Base-by-base conservation (phyloP, 805 yeast species). In the Nakazawaea ambrosiae region DNA sequence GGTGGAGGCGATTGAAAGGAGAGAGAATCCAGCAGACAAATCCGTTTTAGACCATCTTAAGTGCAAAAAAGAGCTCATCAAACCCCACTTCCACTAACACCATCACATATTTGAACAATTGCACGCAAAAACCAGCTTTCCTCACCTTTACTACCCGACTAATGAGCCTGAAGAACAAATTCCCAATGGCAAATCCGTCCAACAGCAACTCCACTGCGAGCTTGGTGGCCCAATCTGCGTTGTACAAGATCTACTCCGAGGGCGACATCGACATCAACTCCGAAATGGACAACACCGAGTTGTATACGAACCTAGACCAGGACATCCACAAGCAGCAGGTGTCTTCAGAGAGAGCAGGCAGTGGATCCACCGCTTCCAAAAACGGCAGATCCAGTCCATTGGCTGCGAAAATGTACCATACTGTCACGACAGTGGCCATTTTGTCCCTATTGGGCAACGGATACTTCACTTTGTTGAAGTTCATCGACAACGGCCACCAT, bases 401-500 rank as follows among this genome's bases (percentile, higher is more conserved):
- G 11, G 26, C 26, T 23, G 9, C 16, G n/a, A 27, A n/a, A 27
- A 6, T 15, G 6, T 27, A 8, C 16, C 14, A 27, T 8, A n/a
- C 16, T 9, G n/a, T 27, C 16, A 8, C 9, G 7, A 22, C 7
- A 22, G 24, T 22, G 7, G 24, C 24, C 24, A 36, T 45, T 16
- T 47, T 69, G 20, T 64, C 73, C 8, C 40, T 57, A 4, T 62
- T 70, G 20, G 83, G 85, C 9, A 69, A 66, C 35, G 47, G 70
- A 6, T 77, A 75, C 53, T 70, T 76, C 49, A 72, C 63, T 43
- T 54, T 78, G 27, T 66, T 75, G 9, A 66, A 61, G 37, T 73
- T 73, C 45, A 60, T 77, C 39, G 74, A 73, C 51, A 70, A 20
- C 11, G 37, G 27, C 12, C 14, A 55, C 18, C 45, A 43, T 14